Evolutionary conservation across 228 moss, liverwort and hornwort genomes (phyloP).

Genomic region (Sphagnum fallax): DNA sequence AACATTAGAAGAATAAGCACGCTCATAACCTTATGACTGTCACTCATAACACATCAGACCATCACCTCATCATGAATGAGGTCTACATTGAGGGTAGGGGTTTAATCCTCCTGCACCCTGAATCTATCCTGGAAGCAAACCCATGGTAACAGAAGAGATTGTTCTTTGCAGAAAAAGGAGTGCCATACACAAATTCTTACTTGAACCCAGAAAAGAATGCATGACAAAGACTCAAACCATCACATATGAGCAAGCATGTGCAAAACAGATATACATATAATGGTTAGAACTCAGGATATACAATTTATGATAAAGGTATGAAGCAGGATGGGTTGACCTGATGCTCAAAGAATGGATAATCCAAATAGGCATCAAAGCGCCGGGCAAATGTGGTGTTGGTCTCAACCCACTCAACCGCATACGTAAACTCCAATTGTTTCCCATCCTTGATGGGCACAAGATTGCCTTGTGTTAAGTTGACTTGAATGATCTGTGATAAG

Average conservation of each 20-base stretch:
- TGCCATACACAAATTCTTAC: background rate
- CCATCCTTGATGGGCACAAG: slow-evolving; percentile 51
- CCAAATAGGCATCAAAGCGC: slow-evolving; percentile 97
- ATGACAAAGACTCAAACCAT: too few relatives aligned
- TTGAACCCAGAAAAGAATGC: too few relatives aligned
- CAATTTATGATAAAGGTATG: too few relatives aligned
- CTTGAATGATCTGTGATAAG: slow-evolving; percentile 75
- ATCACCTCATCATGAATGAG: slow-evolving; percentile 30
- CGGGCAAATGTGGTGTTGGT: slow-evolving; percentile 73
- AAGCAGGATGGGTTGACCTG: slow-evolving; percentile 41
- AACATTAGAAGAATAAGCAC: too few relatives aligned
- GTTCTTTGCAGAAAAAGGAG: too few relatives aligned
- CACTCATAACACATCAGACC: too few relatives aligned
- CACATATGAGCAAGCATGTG: too few relatives aligned
- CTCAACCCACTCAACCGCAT: slow-evolving; percentile 74
- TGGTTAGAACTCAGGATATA: too few relatives aligned
- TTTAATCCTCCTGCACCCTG: slow-evolving; percentile 41
- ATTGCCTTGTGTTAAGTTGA: slow-evolving; percentile 82
- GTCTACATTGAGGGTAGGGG: slow-evolving; percentile 49
- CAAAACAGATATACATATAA: too few relatives aligned
- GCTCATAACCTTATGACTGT: too few relatives aligned
- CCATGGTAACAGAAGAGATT: too few relatives aligned
- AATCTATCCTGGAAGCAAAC: too few relatives aligned
- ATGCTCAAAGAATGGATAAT: slow-evolving; percentile 96
- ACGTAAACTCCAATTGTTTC: slow-evolving; percentile 70